These are phyloP conservation scores for Penicillium hordei DNA, from an alignment of 2,329 filamentous ascomycete genomes.

Conservation along the genomic window DNA sequence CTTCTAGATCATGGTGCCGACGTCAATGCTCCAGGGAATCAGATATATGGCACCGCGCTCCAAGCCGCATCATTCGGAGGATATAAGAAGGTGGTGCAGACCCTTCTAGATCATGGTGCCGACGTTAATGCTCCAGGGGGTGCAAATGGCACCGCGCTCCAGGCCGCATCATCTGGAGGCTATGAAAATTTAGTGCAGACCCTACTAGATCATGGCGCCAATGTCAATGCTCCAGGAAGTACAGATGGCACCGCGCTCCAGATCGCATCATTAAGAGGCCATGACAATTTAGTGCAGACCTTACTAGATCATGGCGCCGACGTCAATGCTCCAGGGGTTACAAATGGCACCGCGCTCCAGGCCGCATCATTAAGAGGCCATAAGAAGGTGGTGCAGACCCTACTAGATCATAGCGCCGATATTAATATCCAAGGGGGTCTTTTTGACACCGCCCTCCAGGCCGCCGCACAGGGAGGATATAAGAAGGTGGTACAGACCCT, in stretches of 20 bases:
- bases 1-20: neutral
- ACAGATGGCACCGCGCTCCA: too few species aligned
- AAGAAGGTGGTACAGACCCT: neutral
- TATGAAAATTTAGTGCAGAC: neutral
- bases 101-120: too few species aligned
- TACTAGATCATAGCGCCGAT: too few species aligned
- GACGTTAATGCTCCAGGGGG: too few species aligned
- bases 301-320: neutral
- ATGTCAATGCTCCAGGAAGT: too few species aligned
- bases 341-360: neutral
- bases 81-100: neutral
- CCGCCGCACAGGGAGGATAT: fast-evolving
- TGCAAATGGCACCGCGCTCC: too few species aligned
- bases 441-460: too few species aligned
- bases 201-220: neutral
- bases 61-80: fast-evolving
- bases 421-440: too few species aligned
- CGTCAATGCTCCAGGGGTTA: too few species aligned
- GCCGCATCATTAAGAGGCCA: fast-evolving
- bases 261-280: too few species aligned
- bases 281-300: neutral
- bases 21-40: too few species aligned
- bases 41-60: too few species aligned
- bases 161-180: neutral
- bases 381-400: neutral